Base-by-base conservation (phyloP, 169 alveolate species). In the Babesia ovata region DNA sequence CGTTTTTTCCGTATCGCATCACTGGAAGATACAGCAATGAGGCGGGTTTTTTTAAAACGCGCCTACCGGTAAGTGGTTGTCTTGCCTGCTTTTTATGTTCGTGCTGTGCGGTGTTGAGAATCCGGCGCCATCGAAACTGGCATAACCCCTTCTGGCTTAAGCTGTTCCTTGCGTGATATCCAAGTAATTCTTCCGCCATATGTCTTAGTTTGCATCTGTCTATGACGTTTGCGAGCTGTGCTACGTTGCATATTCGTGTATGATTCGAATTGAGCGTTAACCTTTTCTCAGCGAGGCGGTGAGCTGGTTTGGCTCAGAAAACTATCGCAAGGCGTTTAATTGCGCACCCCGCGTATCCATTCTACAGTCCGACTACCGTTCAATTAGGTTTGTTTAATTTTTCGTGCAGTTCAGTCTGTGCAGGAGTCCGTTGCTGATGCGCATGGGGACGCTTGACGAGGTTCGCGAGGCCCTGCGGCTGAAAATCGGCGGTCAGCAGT, bases 291-390 rank as follows among this genome's bases (percentile, higher is more conserved):
- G 90, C 72, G 58, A 75, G 33, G 90, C 90, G 29, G 90, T 83
- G 70, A 53, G 75, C 69, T 70, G 69, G 73, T 83, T 83, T 45
- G 90, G 90, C 70, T 59, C 81, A n/a, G 90, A 83, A 50, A 75
- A 75, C 75, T 83, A 83, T 69, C 74, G 90, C 65, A 83, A 75
- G 77, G 90, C 90, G 42, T 83, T 83, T 36, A 53, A 58, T 14
- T 83, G 90, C 52, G 46, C 86, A 28, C 85, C 90, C 13, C 36
- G 60, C 11, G 39, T 75, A 12, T 39, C 70, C 16, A 39, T 75
- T 29, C 22, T 83, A 16, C 90, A 83, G 57, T 75, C 86, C 10
- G 79, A 61, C 59, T 70, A 48, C 65, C 56, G 83, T 19, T 56
- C 74, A n/a, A 45, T 69, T 44, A 81, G 85, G 88, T 83, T 56